phyloP scores from a whole-genome alignment of 768 basidiomycete genomes.

The Mycena polygramma region DNA sequence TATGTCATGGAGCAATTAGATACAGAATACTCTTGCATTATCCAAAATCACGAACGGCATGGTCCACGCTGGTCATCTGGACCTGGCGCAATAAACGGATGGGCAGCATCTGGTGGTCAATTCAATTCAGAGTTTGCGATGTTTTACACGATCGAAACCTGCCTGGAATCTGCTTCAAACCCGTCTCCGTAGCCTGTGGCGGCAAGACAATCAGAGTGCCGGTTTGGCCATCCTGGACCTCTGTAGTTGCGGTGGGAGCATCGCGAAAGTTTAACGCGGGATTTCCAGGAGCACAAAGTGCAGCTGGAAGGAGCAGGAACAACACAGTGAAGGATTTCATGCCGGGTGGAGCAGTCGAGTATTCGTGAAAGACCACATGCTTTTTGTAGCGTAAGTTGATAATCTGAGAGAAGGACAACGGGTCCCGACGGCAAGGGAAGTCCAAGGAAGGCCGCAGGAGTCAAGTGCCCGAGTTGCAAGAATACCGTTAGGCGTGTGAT shows the following conservation, averaged over 20 bases:
- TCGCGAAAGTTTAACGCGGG: background rate
- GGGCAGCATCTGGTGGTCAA: conserved; percentile 23
- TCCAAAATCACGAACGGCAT: conserved; percentile 26
- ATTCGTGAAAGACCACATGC: background rate
- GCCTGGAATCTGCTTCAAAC: conserved; percentile 34
- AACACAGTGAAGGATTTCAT: conserved; percentile 13
- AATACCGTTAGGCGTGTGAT: conserved; percentile 6
- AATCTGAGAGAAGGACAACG: background rate
- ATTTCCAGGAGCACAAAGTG: background rate
- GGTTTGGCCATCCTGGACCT: conserved; percentile 34
- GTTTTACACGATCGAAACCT: background rate
- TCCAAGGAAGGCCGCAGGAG: too few relatives aligned
- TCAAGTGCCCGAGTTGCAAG: background rate
- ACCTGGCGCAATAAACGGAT: conserved; percentile 38
- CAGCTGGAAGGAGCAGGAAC: conserved; percentile 14
- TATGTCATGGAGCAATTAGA: background rate
- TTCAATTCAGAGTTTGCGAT: background rate
- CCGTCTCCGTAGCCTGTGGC: conserved; percentile 32
- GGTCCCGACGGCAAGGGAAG: background rate
- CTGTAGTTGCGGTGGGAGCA: conserved; percentile 22
- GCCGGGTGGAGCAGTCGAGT: background rate
- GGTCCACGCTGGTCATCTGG: conserved; percentile 38
- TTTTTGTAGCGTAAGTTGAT: conserved; percentile 5
- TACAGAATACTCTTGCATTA: background rate
- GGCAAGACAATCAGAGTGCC: conserved; percentile 28